Percentiles rank a stretch among this genome's conserved stretches.
phyloP scores from a whole-genome alignment of 352 stramenopile species.

The Globisporangium spiculum region DNA sequence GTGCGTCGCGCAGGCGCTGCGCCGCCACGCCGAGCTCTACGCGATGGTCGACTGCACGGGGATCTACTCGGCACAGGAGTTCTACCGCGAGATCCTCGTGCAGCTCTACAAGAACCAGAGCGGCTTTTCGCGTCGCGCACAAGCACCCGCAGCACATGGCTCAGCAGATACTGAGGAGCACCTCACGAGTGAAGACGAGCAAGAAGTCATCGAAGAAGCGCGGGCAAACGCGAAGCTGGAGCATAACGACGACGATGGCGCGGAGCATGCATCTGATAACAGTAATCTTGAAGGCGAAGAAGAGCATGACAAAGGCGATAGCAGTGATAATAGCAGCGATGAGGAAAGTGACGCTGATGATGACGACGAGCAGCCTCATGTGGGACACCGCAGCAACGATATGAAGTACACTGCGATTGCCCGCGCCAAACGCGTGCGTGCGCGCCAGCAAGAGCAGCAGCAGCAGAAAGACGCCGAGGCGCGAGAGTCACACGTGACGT shows the following conservation, averaged over 20 bases:
- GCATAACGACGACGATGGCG: neutral
- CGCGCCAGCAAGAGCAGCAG: conserved; percentile 1
- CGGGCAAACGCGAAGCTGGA: neutral
- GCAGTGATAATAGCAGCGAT: neutral
- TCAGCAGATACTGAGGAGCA: neutral
- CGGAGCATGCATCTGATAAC: neutral
- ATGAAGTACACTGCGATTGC: neutral
- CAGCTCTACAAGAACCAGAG: conserved; percentile 42
- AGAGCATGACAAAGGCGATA: neutral
- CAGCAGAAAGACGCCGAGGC: conserved; percentile 8
- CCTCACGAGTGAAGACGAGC: conserved; percentile 16
- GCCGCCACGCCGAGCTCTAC: conserved; percentile 29
- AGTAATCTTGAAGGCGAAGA: neutral
- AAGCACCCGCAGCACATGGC: neutral
- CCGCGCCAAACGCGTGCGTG: neutral
- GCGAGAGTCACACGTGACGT: conserved; percentile 12
- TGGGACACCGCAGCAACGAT: neutral
- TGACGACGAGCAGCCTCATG: neutral
- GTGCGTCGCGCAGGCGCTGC: conserved; percentile 44
- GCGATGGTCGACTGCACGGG: conserved; percentile 71
- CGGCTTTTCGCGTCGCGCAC: neutral
- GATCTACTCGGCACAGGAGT: conserved; percentile 57
- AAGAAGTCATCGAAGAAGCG: conserved; percentile 2
- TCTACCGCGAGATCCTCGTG: conserved; percentile 71
- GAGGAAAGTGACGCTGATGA: neutral